Evolutionary conservation across 1,284 basidiomycete species (phyloP).

Genomic region (Sporisorium graminicola): DNA sequence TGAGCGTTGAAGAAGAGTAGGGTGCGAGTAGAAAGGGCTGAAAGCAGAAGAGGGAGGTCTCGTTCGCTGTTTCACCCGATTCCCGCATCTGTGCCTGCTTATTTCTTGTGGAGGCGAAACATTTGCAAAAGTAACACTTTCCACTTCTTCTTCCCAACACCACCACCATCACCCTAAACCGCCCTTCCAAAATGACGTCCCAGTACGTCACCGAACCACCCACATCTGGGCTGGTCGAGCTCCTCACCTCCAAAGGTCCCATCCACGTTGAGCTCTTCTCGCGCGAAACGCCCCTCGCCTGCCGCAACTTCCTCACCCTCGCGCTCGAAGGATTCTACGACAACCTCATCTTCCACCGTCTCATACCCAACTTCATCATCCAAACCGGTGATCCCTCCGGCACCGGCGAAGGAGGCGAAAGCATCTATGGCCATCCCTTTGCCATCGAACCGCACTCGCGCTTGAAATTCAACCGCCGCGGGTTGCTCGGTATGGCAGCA

Average conservation of each 20-base stretch:
- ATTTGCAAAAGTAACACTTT: slow-evolving; percentile 1
- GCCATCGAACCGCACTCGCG: slow-evolving; percentile 94
- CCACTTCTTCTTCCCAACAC: not conserved
- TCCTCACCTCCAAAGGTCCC: slow-evolving; percentile 81
- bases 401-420: slow-evolving; percentile 83
- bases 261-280: slow-evolving; percentile 88
- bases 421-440: slow-evolving; percentile 78
- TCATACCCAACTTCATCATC: slow-evolving; percentile 88
- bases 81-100: too few relatives aligned
- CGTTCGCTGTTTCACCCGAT: too few relatives aligned
- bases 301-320: slow-evolving; percentile 89
- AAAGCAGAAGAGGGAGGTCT: too few relatives aligned
- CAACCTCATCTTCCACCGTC: slow-evolving; percentile 89
- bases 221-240: slow-evolving; percentile 85
- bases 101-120: too few relatives aligned
- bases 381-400: slow-evolving; percentile 96
- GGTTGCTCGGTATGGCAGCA: slow-evolving; percentile 92
- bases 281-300: slow-evolving; percentile 93
- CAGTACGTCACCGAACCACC: slow-evolving; percentile 71
- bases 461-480: slow-evolving; percentile 82
- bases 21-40: too few relatives aligned
- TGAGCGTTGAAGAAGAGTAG: not conserved
- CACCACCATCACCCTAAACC: not conserved
- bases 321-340: slow-evolving; percentile 98
- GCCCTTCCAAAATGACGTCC: slow-evolving; percentile 23